A percentile compares a stretch with the other conserved stretches of the same genome.
Conservation (phyloP, 768 basidiomycete genomes). For the Lyophyllum decastes region DNA sequence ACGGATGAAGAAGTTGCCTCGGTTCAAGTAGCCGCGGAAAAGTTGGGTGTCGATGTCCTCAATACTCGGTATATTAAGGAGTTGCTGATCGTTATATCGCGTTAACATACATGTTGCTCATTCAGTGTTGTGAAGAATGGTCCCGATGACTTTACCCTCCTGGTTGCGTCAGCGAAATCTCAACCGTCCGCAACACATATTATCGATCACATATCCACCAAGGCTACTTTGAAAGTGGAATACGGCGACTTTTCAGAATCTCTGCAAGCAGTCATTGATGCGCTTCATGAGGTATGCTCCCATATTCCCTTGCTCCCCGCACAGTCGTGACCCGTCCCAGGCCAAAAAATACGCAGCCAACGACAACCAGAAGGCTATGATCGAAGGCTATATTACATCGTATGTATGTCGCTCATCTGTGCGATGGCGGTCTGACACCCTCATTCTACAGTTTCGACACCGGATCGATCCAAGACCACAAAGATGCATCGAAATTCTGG, state of each 20-base stretch:
- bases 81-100: neutral
- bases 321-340: constrained; percentile 31
- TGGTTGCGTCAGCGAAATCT: constrained; percentile 68
- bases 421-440: neutral
- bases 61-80: constrained; percentile 68
- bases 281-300: constrained; percentile 55
- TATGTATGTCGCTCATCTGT: constrained; percentile 28
- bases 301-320: neutral
- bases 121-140: constrained; percentile 72
- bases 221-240: constrained; percentile 60
- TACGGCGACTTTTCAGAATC: constrained; percentile 74
- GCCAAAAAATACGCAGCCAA: constrained; percentile 77
- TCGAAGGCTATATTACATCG: constrained; percentile 80
- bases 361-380: constrained; percentile 70
- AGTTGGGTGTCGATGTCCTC: constrained; percentile 70
- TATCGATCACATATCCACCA: constrained; percentile 40
- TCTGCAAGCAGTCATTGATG: constrained; percentile 53
- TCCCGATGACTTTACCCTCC: constrained; percentile 60
- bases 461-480: constrained; percentile 80
- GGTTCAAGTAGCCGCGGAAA: constrained; percentile 76
- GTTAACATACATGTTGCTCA: neutral
- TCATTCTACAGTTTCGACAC: constrained; percentile 59
- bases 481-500: constrained; percentile 77
- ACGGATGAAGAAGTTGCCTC: constrained; percentile 78
- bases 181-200: constrained; percentile 43